Percentiles rank a stretch among this genome's conserved stretches.
Evolutionary conservation across 169 alveolate species (phyloP).

Genomic region (Ichthyophthirius multifiliis): DNA sequence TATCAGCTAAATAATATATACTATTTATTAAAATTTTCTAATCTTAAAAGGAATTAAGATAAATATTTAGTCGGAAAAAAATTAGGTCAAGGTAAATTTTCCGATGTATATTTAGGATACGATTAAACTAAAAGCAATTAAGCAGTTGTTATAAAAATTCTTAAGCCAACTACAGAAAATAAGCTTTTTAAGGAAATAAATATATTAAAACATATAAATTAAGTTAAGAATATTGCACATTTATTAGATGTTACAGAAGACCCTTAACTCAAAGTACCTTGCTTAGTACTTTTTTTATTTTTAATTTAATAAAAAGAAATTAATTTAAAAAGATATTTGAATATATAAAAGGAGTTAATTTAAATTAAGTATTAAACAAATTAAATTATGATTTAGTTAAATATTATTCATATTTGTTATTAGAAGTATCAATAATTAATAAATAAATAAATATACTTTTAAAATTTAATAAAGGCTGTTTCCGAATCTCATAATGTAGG

Average conservation of each 20-base stretch:
- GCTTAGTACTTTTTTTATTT: background rate
- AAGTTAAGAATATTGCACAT: background rate
- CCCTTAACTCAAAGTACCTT: background rate
- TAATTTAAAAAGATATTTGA: background rate
- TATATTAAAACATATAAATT: background rate
- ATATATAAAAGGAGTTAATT: background rate
- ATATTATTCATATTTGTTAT: background rate
- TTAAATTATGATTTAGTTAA: background rate
- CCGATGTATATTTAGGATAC: constrained; percentile 1
- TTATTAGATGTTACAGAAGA: background rate
- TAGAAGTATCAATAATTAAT: background rate
- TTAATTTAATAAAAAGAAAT: background rate
- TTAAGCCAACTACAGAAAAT: background rate
- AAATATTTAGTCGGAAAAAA: background rate
- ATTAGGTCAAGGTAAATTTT: background rate
- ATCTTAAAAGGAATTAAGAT: background rate
- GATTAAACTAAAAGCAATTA: background rate
- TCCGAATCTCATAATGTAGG: background rate
- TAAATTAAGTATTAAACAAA: background rate
- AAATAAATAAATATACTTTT: too few species aligned
- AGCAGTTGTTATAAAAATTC: background rate
- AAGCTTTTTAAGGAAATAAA: background rate
- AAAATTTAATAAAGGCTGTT: background rate
- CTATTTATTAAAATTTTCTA: too few species aligned
- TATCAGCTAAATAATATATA: too few species aligned